These are phyloP conservation scores for Lachancea waltii DNA, from an alignment of 805 yeast species.

Conservation along the genomic window DNA sequence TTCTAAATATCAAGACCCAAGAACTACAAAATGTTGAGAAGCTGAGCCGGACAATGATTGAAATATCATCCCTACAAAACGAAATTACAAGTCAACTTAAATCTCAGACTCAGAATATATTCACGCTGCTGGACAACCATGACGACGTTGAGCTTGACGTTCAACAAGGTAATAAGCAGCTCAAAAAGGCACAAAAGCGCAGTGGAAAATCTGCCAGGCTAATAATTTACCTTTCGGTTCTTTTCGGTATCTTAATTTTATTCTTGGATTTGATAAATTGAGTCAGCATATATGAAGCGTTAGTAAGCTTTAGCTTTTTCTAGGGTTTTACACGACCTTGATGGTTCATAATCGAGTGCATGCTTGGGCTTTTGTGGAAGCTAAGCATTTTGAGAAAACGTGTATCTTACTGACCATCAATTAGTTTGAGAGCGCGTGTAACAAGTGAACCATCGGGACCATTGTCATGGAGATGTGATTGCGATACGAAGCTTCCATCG, in stretches of 20 bases:
- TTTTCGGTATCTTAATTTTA: slow-evolving; percentile 50
- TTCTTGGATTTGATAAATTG: slow-evolving; percentile 45
- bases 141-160: slow-evolving; percentile 61
- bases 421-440: no score
- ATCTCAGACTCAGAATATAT: slow-evolving; percentile 65
- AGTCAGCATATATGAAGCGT: no score
- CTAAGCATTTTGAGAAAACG: no score
- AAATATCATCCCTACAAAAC: slow-evolving; percentile 66
- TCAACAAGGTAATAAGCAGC: slow-evolving; percentile 60
- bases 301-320: no score
- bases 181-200: slow-evolving; percentile 59
- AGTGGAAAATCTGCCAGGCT: slow-evolving; percentile 56
- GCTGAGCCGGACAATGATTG: slow-evolving; percentile 58
- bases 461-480: no score
- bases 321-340: no score
- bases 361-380: no score
- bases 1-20: slow-evolving; percentile 48
- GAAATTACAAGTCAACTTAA: slow-evolving; percentile 69
- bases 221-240: slow-evolving; percentile 48
- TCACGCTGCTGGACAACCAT: slow-evolving; percentile 57
- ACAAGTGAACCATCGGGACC: no score
- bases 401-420: no score
- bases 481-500: no score
- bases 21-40: slow-evolving; percentile 55
- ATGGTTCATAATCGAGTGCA: no score